phyloP scores from a whole-genome alignment of 2,329 filamentous ascomycete species.

The Colletotrichum navitas region DNA sequence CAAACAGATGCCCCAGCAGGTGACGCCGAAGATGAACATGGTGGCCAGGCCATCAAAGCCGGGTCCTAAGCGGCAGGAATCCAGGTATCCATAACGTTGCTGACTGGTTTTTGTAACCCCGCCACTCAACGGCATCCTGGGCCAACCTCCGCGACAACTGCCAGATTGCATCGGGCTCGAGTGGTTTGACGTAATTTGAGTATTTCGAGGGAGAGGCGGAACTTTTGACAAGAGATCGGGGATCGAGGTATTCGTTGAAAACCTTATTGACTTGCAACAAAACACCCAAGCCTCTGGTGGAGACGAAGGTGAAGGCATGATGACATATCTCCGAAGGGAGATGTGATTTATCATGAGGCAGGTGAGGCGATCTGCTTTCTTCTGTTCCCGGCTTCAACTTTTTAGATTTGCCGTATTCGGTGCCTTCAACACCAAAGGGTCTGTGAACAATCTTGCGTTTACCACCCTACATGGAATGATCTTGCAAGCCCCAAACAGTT shows the following conservation, averaged over 20 bases:
- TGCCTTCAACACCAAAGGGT: background rate
- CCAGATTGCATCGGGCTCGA: constrained; percentile 78
- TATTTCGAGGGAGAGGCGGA: constrained; percentile 48
- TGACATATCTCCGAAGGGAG: constrained; percentile 72
- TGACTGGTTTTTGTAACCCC: constrained; percentile 52
- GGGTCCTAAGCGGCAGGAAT: constrained; percentile 71
- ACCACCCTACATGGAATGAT: background rate
- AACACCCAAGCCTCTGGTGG: constrained; percentile 72
- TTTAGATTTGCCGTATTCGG: constrained; percentile 8
- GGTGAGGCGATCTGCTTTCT: background rate
- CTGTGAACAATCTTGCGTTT: constrained; percentile 30
- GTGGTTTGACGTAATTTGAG: constrained; percentile 37
- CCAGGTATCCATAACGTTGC: constrained; percentile 48
- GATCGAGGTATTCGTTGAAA: constrained; percentile 72
- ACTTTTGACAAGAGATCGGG: constrained; percentile 53
- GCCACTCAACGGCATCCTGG: constrained; percentile 74
- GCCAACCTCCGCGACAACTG: constrained; percentile 74
- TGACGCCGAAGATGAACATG: constrained; percentile 79
- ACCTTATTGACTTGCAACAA: constrained; percentile 76
- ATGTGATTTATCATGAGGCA: constrained; percentile 6
- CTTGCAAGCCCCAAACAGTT: background rate
- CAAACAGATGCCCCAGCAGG: constrained; percentile 76
- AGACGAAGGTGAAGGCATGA: constrained; percentile 74
- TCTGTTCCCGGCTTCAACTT: constrained; percentile 4
- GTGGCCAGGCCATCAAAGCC: constrained; percentile 70